Conservation (phyloP, 2,329 filamentous ascomycete species). For the Botrytis sinoallii region DNA sequence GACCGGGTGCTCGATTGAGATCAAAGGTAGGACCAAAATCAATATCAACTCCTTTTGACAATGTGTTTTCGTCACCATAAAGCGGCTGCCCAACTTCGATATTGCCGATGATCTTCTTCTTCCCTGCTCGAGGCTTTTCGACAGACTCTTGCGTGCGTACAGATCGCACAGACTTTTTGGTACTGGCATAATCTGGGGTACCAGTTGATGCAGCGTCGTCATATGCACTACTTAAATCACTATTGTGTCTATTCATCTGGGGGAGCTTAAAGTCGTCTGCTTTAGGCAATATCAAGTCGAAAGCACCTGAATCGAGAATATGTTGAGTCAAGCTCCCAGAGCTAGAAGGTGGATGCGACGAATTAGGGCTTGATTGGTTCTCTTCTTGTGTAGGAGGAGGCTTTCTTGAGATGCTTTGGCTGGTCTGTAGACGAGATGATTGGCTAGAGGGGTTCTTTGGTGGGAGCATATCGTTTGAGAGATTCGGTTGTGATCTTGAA, state of each 20-base stretch:
- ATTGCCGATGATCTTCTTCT: slow-evolving; percentile 71
- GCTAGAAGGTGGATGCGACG: slow-evolving; percentile 41
- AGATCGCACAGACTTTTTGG: slow-evolving; percentile 30
- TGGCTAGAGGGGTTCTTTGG: neutral
- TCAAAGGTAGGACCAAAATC: slow-evolving; percentile 85
- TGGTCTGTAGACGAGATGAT: slow-evolving; percentile 39
- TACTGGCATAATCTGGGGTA: slow-evolving; percentile 78
- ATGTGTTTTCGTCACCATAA: slow-evolving; percentile 42
- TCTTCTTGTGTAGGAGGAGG: slow-evolving; percentile 46
- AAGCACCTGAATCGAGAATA: slow-evolving; percentile 48
- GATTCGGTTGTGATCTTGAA: slow-evolving; percentile 25
- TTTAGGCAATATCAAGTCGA: slow-evolving; percentile 40
- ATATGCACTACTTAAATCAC: slow-evolving; percentile 45
- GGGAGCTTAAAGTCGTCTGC: slow-evolving; percentile 21
- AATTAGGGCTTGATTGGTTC: slow-evolving; percentile 41
- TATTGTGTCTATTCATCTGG: slow-evolving; percentile 37
- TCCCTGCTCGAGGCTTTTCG: slow-evolving; percentile 72
- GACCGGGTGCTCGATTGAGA: slow-evolving; percentile 29
- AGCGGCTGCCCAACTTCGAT: slow-evolving; percentile 22
- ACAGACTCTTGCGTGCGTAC: slow-evolving; percentile 45
- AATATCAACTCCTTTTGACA: slow-evolving; percentile 53
- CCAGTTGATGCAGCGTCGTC: slow-evolving; percentile 62
- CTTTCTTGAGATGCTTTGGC: slow-evolving; percentile 48
- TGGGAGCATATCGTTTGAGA: slow-evolving; percentile 18
- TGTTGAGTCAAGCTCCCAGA: slow-evolving; percentile 42